Evolutionary conservation across 495 filamentous ascomycete species (phyloP).

Genomic region (Trichoderma reesei): DNA sequence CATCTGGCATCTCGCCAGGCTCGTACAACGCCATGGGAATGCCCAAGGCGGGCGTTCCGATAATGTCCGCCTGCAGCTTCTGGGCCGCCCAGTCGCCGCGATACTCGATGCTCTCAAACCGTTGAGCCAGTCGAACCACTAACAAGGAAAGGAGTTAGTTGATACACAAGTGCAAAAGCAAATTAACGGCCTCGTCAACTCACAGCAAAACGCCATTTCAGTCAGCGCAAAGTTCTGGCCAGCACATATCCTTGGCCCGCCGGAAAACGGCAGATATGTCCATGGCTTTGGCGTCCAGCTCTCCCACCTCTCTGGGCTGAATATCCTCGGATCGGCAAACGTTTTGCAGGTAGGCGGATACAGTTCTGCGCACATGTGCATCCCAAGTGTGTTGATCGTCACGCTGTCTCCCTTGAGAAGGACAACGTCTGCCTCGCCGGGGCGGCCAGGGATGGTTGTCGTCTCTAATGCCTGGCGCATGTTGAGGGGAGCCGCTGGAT

Average conservation of each 20-base stretch:
- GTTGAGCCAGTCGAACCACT: slow-evolving; percentile 52
- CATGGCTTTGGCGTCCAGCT: slow-evolving; percentile 45
- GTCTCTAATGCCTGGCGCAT: slow-evolving; percentile 35
- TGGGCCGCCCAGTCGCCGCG: slow-evolving; percentile 33
- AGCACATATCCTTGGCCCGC: slow-evolving; percentile 44
- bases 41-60: slow-evolving; percentile 30
- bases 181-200: slow-evolving; percentile 16
- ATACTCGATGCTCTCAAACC: slow-evolving; percentile 44
- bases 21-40: slow-evolving; percentile 28
- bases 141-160: slow-evolving; percentile 31
- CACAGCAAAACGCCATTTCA: slow-evolving; percentile 38
- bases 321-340: slow-evolving; percentile 41
- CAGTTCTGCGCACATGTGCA: slow-evolving; percentile 46
- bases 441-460: slow-evolving; percentile 18
- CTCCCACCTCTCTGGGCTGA: slow-evolving; percentile 49
- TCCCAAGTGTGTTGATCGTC: slow-evolving; percentile 32
- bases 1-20: slow-evolving; percentile 10
- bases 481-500: slow-evolving; percentile 42
- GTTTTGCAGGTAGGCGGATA: slow-evolving; percentile 31
- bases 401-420: slow-evolving; percentile 32
- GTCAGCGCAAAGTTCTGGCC: slow-evolving; percentile 49
- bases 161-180: neutral
- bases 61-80: slow-evolving; percentile 28
- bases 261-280: slow-evolving; percentile 53
- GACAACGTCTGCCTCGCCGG: slow-evolving; percentile 21